These are phyloP conservation scores for Pseudopediastrum boryanum DNA, from an alignment of 139 green algal genomes.

Conservation along the genomic window DNA sequence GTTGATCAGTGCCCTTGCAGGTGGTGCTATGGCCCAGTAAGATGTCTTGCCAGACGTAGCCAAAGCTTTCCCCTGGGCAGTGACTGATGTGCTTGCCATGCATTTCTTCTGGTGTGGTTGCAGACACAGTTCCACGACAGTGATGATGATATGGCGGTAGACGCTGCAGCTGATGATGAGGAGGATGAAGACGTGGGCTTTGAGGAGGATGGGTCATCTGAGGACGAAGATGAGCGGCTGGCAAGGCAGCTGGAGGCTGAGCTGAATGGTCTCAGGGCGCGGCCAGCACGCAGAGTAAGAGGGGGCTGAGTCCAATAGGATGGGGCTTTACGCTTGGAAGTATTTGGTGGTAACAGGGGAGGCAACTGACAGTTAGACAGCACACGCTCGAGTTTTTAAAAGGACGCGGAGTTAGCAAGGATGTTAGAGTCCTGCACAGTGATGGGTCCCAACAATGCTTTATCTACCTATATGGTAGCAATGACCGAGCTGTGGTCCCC, in stretches of 20 bases:
- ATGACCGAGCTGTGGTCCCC: background rate
- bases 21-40: background rate
- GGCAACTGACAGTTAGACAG: background rate
- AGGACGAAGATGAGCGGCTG: slow-evolving; percentile 36
- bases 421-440: background rate
- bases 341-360: background rate
- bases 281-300: background rate
- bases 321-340: no score
- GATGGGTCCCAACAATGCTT: background rate
- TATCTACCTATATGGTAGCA: background rate
- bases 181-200: slow-evolving; percentile 6
- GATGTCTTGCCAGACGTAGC: background rate
- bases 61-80: background rate
- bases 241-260: slow-evolving; percentile 44
- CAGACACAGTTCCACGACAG: background rate
- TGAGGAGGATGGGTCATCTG: background rate
- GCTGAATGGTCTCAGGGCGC: slow-evolving; percentile 46
- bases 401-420: background rate
- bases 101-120: no score
- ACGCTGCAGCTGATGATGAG: background rate
- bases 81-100: no score
- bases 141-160: slow-evolving; percentile 22
- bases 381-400: background rate
- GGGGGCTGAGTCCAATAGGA: background rate
- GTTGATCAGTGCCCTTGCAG: background rate